Conservation (phyloP, 306 rosid genomes). For the Canavalia gladiata region DNA sequence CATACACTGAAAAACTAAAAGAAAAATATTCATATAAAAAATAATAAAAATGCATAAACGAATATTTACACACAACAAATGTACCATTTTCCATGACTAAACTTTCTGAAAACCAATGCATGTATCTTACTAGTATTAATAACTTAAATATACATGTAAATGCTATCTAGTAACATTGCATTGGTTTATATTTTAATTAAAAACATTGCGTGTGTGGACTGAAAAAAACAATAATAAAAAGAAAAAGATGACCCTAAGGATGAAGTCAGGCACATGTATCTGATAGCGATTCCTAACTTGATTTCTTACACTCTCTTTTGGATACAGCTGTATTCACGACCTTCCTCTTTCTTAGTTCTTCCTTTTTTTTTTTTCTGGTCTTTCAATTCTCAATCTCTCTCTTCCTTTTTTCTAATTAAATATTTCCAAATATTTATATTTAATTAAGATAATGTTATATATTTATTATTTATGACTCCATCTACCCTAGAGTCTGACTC, state of each 20-base stretch:
- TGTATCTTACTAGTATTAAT: neutral
- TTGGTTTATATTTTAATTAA: neutral
- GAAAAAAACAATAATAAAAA: neutral
- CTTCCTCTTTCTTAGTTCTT: neutral
- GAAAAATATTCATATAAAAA: neutral
- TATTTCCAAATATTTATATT: conserved; percentile 35
- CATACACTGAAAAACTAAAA: neutral
- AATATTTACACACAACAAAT: no score
- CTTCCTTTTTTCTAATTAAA: neutral
- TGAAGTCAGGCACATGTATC: conserved; percentile 54
- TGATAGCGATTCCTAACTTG: conserved; percentile 52
- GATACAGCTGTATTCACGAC: conserved; percentile 85
- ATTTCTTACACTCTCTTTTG: conserved; percentile 47
- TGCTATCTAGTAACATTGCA: no score
- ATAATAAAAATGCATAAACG: no score
- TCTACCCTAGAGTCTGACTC: conserved; percentile 11
- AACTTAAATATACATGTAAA: no score
- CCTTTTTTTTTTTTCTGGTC: neutral
- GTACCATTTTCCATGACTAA: neutral
- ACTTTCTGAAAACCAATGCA: neutral
- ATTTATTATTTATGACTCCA: conserved; percentile 27
- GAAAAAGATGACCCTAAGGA: conserved; percentile 25
- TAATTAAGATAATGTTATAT: conserved; percentile 39
- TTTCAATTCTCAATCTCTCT: neutral
- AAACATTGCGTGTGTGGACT: conserved; percentile 5